Conservation (phyloP, 2,329 filamentous ascomycete genomes). For the Aspergillus bombycis region DNA sequence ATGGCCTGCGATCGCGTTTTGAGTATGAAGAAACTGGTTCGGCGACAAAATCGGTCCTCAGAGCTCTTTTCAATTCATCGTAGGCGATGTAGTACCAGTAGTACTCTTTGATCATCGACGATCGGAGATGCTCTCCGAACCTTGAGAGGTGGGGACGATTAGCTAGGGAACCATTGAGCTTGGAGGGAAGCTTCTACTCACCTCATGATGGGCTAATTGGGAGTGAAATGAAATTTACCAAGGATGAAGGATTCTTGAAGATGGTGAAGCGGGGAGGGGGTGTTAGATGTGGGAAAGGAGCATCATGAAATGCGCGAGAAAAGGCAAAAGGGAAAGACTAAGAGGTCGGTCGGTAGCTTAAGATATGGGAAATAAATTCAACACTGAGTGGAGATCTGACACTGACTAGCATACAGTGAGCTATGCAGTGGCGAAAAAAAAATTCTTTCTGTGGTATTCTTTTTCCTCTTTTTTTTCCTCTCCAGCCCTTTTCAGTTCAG, state of each 20-base stretch:
- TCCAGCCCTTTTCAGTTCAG: neutral
- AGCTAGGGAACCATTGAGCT: constrained; percentile 14
- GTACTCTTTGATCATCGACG: constrained; percentile 95
- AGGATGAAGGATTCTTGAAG: neutral
- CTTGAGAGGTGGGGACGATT: constrained; percentile 40
- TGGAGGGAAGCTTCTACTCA: constrained; percentile 12
- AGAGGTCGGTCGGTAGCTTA: neutral
- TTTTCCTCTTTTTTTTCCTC: neutral
- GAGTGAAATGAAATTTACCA: neutral
- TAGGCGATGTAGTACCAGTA: constrained; percentile 99
- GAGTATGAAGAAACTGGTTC: constrained; percentile 50
- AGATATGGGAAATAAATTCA: neutral
- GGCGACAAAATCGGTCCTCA: constrained; percentile 72
- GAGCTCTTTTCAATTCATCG: constrained; percentile 84
- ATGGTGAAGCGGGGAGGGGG: neutral
- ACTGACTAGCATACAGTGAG: neutral
- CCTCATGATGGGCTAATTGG: constrained; percentile 23
- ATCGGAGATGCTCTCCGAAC: constrained; percentile 96
- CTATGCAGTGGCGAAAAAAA: neutral
- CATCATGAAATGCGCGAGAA: neutral
- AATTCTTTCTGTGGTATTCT: neutral
- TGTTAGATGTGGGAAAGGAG: constrained; percentile 1
- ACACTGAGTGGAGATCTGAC: neutral
- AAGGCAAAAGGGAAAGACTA: neutral
- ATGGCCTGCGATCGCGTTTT: constrained; percentile 63